Base-by-base conservation (phyloP, 2,329 filamentous ascomycete genomes). In the Drechslerella coelobrocha region DNA sequence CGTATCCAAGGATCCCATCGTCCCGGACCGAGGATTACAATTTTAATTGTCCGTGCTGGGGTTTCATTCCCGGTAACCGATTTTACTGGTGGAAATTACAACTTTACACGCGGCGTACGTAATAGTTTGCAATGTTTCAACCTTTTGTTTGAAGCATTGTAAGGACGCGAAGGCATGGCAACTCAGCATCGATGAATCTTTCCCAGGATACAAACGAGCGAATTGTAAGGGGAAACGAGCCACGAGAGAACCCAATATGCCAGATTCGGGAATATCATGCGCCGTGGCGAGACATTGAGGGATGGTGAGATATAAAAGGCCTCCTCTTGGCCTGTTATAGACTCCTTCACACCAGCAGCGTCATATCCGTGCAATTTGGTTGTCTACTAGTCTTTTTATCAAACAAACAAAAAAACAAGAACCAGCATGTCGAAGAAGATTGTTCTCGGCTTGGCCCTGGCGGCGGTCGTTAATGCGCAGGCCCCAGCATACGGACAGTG, bases 31-130 rank as follows among this genome's bases (percentile, higher is more conserved):
- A 53, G 51, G 37, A 55, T 41, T 39, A 19, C 19, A 14, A 45
- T 27, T 55, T 59, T 62, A 56, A 69, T 69, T 69, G 65, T 69
- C 65, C 65, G 65, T 69, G 43, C 65, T 19, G 17, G 65, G 57
- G 17, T 47, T 37, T 57, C 24, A 59, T 39, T 31, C 56, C 5
- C 34, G 65, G 57, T 57, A 62, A 34, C 9, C n/a, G 8, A 7
- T 62, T 12, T 61, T 26, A 69, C 45, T 69, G 65, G 65, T 69
- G 65, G 65, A 69, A 69, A 59, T 68, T 59, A 19, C 54, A 21
- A 1, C 9, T 19, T n/a, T 14, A 41, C 19, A 24, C 6, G 34
- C 34, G 34, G 17, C 12, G 17, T 39, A 10, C 12, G 17, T 34
- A 2, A 39, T 5, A n/a, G 23, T 17, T 52, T 8, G 43, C 27